phyloP scores from a whole-genome alignment of 2,329 filamentous ascomycete genomes.

The Claviceps paspali region DNA sequence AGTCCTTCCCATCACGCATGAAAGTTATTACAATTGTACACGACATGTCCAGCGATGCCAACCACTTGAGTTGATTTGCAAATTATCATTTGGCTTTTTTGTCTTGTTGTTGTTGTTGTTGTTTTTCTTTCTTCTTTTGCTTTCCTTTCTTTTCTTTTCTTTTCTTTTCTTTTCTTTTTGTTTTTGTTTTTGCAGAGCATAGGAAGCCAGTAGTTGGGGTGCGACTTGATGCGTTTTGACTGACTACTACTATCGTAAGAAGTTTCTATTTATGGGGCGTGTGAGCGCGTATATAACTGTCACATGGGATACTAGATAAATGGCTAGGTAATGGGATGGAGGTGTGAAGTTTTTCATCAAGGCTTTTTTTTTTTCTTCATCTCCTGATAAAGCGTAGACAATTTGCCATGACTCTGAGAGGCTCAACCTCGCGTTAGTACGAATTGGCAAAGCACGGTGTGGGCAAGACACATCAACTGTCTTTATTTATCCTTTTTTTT shows the following conservation, averaged over 20 bases:
- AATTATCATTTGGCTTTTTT: not conserved
- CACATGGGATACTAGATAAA: conserved; percentile 2
- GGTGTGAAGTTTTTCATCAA: not conserved
- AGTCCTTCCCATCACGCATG: not conserved
- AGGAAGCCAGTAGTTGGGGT: conserved; percentile 1
- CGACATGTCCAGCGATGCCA: conserved; percentile 9
- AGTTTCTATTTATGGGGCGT: not conserved
- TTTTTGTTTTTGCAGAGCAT: conserved; percentile 1
- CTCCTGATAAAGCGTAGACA: too few species aligned
- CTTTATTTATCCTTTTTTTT: too few species aligned
- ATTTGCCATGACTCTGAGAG: too few species aligned
- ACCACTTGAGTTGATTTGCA: not conserved
- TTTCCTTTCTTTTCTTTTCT: not conserved
- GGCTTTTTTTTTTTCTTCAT: not conserved
- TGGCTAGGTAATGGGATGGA: not conserved
- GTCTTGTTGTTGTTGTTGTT: not conserved
- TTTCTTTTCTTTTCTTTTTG: not conserved
- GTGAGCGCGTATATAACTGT: conserved; percentile 4
- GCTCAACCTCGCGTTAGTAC: too few species aligned
- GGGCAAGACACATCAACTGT: too few species aligned
- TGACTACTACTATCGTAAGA: not conserved
- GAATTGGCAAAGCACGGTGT: too few species aligned
- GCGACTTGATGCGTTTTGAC: not conserved
- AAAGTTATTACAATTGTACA: conserved; percentile 9
- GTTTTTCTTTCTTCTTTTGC: not conserved